Evolutionary conservation across 306 rosid genomes (phyloP), one percentile per base, ranked within the genome.

Genomic region (Prunus fruticosa): DNA sequence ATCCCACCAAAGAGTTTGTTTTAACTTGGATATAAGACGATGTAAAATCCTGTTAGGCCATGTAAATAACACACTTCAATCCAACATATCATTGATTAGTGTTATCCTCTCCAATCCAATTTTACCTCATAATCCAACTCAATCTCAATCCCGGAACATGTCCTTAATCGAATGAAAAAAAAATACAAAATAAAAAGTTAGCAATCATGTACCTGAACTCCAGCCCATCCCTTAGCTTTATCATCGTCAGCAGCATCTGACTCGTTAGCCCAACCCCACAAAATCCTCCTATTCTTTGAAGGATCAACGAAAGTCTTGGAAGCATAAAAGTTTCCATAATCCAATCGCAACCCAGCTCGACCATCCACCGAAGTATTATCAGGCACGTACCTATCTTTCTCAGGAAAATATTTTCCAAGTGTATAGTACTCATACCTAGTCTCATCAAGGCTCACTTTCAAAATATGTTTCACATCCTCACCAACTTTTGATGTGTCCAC

Each of bases 281-380:
- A 69, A 15, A 77, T 69, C 27, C 75, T 90, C 63, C 96, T 25
- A 18, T 74, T 85, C 82, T 80, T 88, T 22, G 56, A 78, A 2
- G 92, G 83, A 52, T 95, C 97, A 62, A 79, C 90, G 72, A 95
- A 94, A 20, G 93, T 74, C 69, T 95, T 95, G 0, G 96, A 92
- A 57, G 98, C 98, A 71, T 95, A 95, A 68, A 90, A 95, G 69
- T 92, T 92, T 0, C 96, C 97, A 38, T 92, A 92, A 76, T 92
- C 97, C 28, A 86, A 95, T 79, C 96, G 82, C 67, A 90, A 71
- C 2, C 96, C 96, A 5, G 61, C 82, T 93, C 92, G 84, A 53
- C 96, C 89, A 76, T 94, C 97, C 3, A 50, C 84, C 0, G 91
- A 89, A 6, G 82, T 84, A 6, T 88, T 84, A 50, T 93, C 90